phyloP scores from a whole-genome alignment of 2,329 filamentous ascomycete genomes.

The Pleoardoris graminearum region DNA sequence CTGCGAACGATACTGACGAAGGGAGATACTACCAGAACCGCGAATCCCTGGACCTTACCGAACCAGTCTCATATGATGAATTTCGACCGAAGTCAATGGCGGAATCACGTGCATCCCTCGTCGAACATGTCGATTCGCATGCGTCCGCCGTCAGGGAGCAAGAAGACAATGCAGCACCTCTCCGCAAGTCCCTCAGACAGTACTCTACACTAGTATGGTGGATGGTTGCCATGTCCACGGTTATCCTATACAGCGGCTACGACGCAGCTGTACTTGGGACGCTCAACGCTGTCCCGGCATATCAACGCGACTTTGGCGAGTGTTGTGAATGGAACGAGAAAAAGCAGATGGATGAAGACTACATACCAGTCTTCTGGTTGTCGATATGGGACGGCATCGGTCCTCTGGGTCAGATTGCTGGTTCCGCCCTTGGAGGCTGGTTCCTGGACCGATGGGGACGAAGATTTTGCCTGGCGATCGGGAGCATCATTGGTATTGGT shows the following conservation, averaged over 20 bases:
- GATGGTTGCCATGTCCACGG: slow-evolving; percentile 16
- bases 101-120: not conserved
- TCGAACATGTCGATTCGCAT: not conserved
- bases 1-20: not conserved
- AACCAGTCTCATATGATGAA: slow-evolving; percentile 1
- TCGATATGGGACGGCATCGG: slow-evolving; percentile 51
- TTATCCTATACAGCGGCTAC: slow-evolving; percentile 17
- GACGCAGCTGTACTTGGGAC: slow-evolving; percentile 35
- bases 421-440: slow-evolving; percentile 45
- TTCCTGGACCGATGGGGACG: slow-evolving; percentile 50
- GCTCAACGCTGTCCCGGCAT: not conserved
- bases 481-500: slow-evolving; percentile 44
- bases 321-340: not conserved
- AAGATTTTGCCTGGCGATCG: slow-evolving; percentile 41
- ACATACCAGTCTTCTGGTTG: slow-evolving; percentile 50
- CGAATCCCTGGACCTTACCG: not conserved
- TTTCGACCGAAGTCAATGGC: not conserved
- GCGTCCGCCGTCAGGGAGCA: not conserved
- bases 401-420: slow-evolving; percentile 47
- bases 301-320: slow-evolving; percentile 53
- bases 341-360: slow-evolving; percentile 11
- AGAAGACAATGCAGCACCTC: slow-evolving; percentile 7
- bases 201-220: slow-evolving; percentile 18
- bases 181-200: slow-evolving; percentile 13
- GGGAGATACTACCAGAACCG: slow-evolving; percentile 1